A percentile compares a stretch with the other conserved stretches of the same genome.
These are phyloP conservation scores for Gillenia trifoliata DNA, from an alignment of 306 rosid genomes.

Conservation along the genomic window DNA sequence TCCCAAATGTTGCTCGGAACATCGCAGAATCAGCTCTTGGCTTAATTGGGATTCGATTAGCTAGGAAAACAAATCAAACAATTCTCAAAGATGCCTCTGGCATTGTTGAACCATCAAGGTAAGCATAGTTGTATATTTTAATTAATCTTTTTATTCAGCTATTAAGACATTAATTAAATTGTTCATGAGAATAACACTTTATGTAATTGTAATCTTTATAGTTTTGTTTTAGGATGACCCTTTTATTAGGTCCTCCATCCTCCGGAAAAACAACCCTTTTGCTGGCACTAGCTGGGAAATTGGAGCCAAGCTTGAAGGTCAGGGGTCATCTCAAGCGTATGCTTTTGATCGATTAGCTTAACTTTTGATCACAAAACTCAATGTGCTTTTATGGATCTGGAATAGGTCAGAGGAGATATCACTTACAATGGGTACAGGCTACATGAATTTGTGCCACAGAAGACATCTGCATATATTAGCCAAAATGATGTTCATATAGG, in stretches of 20 bases:
- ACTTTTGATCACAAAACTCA: background rate
- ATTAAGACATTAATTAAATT: background rate
- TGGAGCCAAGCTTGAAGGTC: constrained; percentile 73
- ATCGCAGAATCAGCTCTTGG: constrained; percentile 56
- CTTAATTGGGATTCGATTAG: constrained; percentile 42
- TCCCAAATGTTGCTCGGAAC: constrained; percentile 60
- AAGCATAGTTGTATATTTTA: background rate
- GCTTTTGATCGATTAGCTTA: background rate
- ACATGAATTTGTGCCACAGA: constrained; percentile 75
- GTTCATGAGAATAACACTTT: background rate
- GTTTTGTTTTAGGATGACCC: constrained; percentile 65
- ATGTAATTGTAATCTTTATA: background rate
- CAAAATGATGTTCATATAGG: constrained; percentile 93
- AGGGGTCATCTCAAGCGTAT: background rate
- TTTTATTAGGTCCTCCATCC: constrained; percentile 84
- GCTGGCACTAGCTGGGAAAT: constrained; percentile 88
- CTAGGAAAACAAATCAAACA: constrained; percentile 71
- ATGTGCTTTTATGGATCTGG: background rate
- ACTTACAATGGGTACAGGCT: constrained; percentile 69
- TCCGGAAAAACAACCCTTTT: constrained; percentile 92
- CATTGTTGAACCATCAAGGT: constrained; percentile 81
- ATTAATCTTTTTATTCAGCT: background rate
- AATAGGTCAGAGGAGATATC: constrained; percentile 66
- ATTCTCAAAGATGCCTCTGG: constrained; percentile 88
- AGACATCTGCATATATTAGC: constrained; percentile 91